Base-by-base conservation (phyloP, 371 early-diverging fungal genomes). In the Chytridium lagenaria region DNA sequence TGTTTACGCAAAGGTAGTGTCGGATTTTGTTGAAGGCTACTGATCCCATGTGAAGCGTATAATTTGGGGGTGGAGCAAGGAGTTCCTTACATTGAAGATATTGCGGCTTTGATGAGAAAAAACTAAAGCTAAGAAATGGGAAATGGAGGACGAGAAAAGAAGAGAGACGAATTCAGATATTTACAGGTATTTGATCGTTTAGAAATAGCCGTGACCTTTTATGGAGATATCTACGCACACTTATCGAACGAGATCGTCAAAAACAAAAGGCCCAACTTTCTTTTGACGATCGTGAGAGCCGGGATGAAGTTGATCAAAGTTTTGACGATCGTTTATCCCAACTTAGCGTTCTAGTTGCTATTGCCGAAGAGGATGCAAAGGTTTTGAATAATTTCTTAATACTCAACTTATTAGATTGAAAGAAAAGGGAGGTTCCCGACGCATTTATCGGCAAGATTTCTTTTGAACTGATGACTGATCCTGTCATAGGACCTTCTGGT, bases 51-150 rank as follows among this genome's bases (percentile, higher is more conserved):
- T 61, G 19, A 12, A 87, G 88, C 87, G 16, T 86, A 90, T 70
- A 71, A 77, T 34, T 76, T 87, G 39, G 86, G 88, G 34, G 83
- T 90, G 50, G 80, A 84, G 36, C 88, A 90, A 73, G 81, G 83
- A 59, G 88, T 88, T 10, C 80, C 80, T 61, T 89, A 83, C 71
- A 37, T 49, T 22, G 86, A 86, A 36, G 90, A 90, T 59, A 90
- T 90, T 67, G 74, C 87, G 7, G 83, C 83, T 55, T 87, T 85
- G 49, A 71, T 87, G 38, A 73, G 88, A 34, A 73, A n/a, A 79
- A 39, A 90, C 90, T 10, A 85, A 89, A 77, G 88, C 85, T 68
- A 79, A 70, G 68, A 83, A 84, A 73, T 92, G 92, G 91, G 91
- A 91, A 55, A 84, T 89, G 67, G 81, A 83, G 34, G 81, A 85